A percentile compares a stretch with the other conserved stretches of the same genome.
Evolutionary conservation across 306 rosid species (phyloP).

Genomic region (Cucurbita ficifolia): DNA sequence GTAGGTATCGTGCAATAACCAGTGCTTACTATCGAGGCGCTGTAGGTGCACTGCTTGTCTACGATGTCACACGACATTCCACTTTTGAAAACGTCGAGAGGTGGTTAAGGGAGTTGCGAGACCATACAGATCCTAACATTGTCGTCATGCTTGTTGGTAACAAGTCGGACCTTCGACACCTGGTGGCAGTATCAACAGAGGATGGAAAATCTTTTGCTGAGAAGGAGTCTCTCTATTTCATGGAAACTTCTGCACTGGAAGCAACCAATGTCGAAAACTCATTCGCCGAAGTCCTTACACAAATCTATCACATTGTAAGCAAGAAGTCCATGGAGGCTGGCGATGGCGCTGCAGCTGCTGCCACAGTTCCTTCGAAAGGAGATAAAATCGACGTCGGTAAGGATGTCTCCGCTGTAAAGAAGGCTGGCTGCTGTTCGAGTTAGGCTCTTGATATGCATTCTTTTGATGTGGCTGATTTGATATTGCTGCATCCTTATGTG

Average conservation of each 20-base stretch:
- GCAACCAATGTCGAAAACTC: slow-evolving; percentile 41
- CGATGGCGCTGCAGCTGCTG: slow-evolving; percentile 17
- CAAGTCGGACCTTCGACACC: slow-evolving; percentile 52
- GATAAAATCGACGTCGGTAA: slow-evolving; percentile 36
- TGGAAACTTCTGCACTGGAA: slow-evolving; percentile 54
- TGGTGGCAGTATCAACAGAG: slow-evolving; percentile 42
- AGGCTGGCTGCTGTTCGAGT: slow-evolving; percentile 39
- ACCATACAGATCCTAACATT: slow-evolving; percentile 46
- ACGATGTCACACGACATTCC: slow-evolving; percentile 42
- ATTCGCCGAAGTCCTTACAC: slow-evolving; percentile 34
- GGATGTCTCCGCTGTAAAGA: slow-evolving; percentile 44
- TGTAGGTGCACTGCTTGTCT: slow-evolving; percentile 46
- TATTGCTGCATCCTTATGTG: slow-evolving; percentile 13
- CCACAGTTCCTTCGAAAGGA: slow-evolving; percentile 33
- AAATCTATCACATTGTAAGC: slow-evolving; percentile 37
- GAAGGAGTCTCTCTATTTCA: slow-evolving; percentile 38
- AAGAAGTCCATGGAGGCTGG: slow-evolving; percentile 34
- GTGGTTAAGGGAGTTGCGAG: slow-evolving; percentile 48
- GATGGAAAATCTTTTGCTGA: slow-evolving; percentile 40
- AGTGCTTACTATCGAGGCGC: slow-evolving; percentile 60
- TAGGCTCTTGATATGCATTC: slow-evolving; percentile 8
- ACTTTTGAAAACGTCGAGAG: slow-evolving; percentile 42
- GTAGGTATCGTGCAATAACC: slow-evolving; percentile 50
- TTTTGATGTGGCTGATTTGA: slow-evolving; percentile 14
- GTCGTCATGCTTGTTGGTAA: slow-evolving; percentile 57